phyloP scores from a whole-genome alignment of 75 land plant genomes.

The Pinus albicaulis region DNA sequence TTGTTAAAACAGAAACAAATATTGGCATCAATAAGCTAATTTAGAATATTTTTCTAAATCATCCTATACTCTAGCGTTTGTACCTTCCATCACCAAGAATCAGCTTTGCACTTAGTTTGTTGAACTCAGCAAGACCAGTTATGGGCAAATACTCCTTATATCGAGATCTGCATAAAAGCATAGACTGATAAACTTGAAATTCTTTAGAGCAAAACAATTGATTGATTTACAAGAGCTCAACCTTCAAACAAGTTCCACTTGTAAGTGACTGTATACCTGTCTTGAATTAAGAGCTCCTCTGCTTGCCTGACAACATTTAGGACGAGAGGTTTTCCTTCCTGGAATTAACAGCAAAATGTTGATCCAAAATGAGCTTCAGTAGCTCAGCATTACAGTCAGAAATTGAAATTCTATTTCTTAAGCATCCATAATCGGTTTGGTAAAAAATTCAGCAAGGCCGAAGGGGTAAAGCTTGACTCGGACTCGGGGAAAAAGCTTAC shows the following conservation, averaged over 20 bases:
- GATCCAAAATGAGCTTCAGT: neutral
- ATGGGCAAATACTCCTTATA: slow-evolving; percentile 92
- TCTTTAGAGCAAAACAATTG: neutral
- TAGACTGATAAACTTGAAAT: neutral
- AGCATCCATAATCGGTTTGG: no score
- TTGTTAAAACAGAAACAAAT: neutral
- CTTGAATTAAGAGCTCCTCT: slow-evolving; percentile 76
- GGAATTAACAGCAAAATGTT: neutral
- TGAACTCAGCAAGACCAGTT: slow-evolving; percentile 78
- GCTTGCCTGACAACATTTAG: slow-evolving; percentile 87
- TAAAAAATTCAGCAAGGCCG: no score
- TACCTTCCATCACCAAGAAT: slow-evolving; percentile 93
- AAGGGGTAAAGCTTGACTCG: no score
- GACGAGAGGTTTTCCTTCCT: slow-evolving; percentile 97
- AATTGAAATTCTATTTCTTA: neutral
- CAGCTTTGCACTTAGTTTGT: slow-evolving; percentile 88
- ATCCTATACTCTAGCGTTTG: neutral
- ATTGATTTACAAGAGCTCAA: neutral
- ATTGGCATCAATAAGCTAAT: neutral
- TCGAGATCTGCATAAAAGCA: slow-evolving; percentile 45
- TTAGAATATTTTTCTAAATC: neutral
- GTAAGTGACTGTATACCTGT: slow-evolving; percentile 38
- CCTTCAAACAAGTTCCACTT: neutral
- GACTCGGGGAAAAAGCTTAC: no score
- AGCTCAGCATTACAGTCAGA: neutral